phyloP scores from a whole-genome alignment of 2,329 filamentous ascomycete genomes.

The Talaromyces atroroseus region DNA sequence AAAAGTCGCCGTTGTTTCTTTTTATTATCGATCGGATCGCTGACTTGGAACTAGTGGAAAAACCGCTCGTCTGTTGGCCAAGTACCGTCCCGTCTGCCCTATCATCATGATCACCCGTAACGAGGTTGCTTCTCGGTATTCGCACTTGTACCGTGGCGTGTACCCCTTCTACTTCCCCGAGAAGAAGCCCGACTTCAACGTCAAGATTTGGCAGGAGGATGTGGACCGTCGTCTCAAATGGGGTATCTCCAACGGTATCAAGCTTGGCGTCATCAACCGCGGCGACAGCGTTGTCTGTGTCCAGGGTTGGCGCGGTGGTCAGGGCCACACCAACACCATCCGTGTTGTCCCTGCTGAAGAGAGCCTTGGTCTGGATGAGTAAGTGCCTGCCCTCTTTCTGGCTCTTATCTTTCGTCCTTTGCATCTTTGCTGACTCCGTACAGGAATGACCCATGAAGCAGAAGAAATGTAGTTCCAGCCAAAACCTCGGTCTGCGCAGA shows the following conservation, averaged over 20 bases:
- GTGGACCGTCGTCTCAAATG: constrained; percentile 97
- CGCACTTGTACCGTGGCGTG: constrained; percentile 93
- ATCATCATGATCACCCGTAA: constrained; percentile 99
- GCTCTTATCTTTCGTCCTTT: background rate
- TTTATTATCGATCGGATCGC: background rate
- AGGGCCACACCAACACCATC: constrained; percentile 63
- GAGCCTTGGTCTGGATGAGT: constrained; percentile 33
- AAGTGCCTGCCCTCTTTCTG: background rate
- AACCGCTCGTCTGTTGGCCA: constrained; percentile 91
- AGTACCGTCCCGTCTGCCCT: constrained; percentile 97
- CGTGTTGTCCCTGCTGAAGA: constrained; percentile 47
- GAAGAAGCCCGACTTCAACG: constrained; percentile 87
- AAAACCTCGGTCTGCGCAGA: background rate
- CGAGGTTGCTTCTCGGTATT: constrained; percentile 75
- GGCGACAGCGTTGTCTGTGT: constrained; percentile 66
- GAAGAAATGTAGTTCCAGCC: background rate
- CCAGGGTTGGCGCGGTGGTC: constrained; percentile 63
- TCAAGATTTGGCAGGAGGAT: constrained; percentile 96
- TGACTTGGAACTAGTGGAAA: constrained; percentile 57
- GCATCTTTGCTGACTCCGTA: background rate
- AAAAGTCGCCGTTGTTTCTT: background rate
- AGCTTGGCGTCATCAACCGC: constrained; percentile 73
- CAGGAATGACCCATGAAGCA: background rate
- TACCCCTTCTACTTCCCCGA: constrained; percentile 96
- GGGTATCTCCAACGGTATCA: constrained; percentile 82